Evolutionary conservation across 2,329 filamentous ascomycete species (phyloP), one percentile per base, ranked within the genome.

Genomic region (Aspergillus cejpii): DNA sequence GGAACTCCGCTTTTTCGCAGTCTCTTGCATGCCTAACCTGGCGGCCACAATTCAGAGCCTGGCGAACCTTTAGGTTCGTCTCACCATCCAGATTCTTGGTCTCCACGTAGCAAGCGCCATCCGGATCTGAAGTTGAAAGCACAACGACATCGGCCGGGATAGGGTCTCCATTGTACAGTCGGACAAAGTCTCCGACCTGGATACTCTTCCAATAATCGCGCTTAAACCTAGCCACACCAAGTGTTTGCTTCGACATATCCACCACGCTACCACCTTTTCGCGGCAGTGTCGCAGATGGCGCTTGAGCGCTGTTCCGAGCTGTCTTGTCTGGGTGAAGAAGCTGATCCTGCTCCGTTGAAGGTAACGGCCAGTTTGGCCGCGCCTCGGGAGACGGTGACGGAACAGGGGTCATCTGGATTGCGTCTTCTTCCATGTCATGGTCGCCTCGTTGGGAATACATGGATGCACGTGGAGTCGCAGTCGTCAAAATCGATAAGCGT

Each of bases 61-160:
- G 87, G 47, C 92, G 85, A 50, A 96, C 89, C 68, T 98, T 98
- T 51, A 98, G 72, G 59, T 98, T 98, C 2, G 92, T 98, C 70
- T 98, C 92, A 40, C 92, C 92, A 60, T 98, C 92, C 73, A 98
- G 66, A 63, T 95, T 97, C 74, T 97, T 98, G 2, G 92, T 98
- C 69, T 98, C 92, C 17, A 98, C 85, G 58, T 96, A 98, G 68
- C 92, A 98, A 28, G 87, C 87, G 40, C 92, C 92, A 57, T 98
- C 92, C 1, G 85, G 78, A 57, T 97, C 92, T 2, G 92, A 95
- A 0, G 92, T 97, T 2, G 92, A 87, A 19, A 98, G 71, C 34
- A 98, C 85, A 38, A 97, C 84, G 37, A 98, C 75, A 67, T 98
- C 92, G 38, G 92, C 91, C 1, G 92, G 94, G 19, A 98, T 81